Conservation (phyloP, 139 green algal genomes). For the Medakamo hakoo region DNA sequence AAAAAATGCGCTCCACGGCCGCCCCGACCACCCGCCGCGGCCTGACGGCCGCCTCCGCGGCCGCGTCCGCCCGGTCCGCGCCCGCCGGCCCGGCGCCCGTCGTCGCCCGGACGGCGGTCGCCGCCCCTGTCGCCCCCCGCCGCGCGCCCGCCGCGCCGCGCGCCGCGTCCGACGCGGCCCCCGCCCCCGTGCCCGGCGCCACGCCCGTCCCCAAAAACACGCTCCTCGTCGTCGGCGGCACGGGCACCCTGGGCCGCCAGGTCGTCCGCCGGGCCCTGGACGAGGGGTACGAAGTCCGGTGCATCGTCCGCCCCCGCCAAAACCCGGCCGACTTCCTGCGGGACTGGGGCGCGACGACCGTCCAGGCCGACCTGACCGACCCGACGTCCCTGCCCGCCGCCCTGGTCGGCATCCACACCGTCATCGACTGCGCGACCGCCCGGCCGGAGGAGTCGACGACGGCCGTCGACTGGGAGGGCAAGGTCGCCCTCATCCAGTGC, state of each 20-base stretch:
- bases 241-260: slow-evolving; percentile 90
- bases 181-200: slow-evolving; percentile 14
- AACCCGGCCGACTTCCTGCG: slow-evolving; percentile 94
- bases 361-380: slow-evolving; percentile 85
- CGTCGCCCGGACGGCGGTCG: neutral
- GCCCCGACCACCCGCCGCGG: neutral
- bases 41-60: neutral
- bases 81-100: no score
- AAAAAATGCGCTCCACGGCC: no score
- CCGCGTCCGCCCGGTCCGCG: neutral
- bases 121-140: neutral
- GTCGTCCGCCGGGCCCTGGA: slow-evolving; percentile 88
- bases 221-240: slow-evolving; percentile 90
- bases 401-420: slow-evolving; percentile 83
- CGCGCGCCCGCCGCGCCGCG: neutral
- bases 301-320: slow-evolving; percentile 76
- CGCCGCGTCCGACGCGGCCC: neutral
- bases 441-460: slow-evolving; percentile 80
- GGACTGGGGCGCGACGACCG: slow-evolving; percentile 92
- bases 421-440: slow-evolving; percentile 95
- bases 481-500: slow-evolving; percentile 91
- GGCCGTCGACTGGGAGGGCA: slow-evolving; percentile 92
- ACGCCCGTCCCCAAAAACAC: slow-evolving; percentile 66
- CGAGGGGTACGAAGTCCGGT: slow-evolving; percentile 96
- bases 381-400: slow-evolving; percentile 80